A percentile compares a stretch with the other conserved stretches of the same genome.
phyloP scores from a whole-genome alignment of 305 asterid species.

The Fraxinus paxiana region DNA sequence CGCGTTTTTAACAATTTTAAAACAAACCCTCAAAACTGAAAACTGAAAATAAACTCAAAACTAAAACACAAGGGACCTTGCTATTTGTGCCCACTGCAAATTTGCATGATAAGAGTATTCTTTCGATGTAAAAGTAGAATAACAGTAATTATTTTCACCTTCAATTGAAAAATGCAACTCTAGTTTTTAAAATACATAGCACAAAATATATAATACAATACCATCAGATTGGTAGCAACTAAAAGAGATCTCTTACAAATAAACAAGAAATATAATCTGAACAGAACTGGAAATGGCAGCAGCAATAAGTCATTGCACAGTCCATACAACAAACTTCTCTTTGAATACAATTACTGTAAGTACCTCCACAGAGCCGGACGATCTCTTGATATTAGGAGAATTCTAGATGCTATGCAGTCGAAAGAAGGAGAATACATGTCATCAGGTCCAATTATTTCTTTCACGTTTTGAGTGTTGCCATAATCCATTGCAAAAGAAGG shows the following conservation, averaged over 20 bases:
- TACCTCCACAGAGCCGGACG: conserved; percentile 90
- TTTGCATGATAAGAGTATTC: background rate
- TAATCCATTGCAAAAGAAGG: conserved; percentile 27
- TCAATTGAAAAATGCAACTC: background rate
- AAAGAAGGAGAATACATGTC: conserved; percentile 78
- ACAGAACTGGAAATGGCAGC: background rate
- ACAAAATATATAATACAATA: background rate
- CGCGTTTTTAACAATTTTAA: background rate
- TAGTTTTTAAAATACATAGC: background rate
- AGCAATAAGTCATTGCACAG: background rate
- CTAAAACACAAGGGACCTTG: background rate
- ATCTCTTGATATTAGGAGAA: conserved; percentile 75
- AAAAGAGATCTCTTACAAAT: background rate
- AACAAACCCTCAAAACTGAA: too few relatives aligned
- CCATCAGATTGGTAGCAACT: background rate
- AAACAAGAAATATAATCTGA: background rate
- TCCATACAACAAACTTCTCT: background rate
- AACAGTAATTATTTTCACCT: background rate
- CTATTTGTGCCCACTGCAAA: background rate
- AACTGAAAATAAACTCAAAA: too few relatives aligned
- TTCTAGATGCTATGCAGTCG: conserved; percentile 62
- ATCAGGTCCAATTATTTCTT: conserved; percentile 69
- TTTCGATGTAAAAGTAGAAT: background rate
- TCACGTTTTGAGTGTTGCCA: conserved; percentile 32
- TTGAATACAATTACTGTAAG: conserved; percentile 32